Evolutionary conservation across 2,329 filamentous ascomycete species (phyloP).

Genomic region (Aspergillus sp.): DNA sequence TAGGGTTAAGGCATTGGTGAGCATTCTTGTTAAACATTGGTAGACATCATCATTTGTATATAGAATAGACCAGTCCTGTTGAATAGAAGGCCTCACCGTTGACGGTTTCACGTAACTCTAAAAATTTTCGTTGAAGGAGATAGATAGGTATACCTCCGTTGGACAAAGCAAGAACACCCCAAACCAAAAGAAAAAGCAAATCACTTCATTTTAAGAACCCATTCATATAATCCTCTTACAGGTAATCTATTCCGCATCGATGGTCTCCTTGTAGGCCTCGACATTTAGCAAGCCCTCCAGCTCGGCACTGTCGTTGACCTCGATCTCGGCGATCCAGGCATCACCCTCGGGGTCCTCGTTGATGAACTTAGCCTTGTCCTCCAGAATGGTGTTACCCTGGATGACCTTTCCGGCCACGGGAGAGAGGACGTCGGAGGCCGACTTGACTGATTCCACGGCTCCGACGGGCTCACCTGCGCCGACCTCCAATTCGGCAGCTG

Average conservation of each 20-base stretch:
- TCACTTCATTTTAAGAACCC: background rate
- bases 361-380: constrained; percentile 80
- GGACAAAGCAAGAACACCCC: constrained; percentile 1
- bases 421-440: constrained; percentile 92
- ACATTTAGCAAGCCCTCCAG: constrained; percentile 72
- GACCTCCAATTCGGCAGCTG: constrained; percentile 64
- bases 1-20: background rate
- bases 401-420: constrained; percentile 75
- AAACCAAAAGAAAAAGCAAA: constrained; percentile 3
- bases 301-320: constrained; percentile 66
- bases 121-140: constrained; percentile 18
- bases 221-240: constrained; percentile 1
- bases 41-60: background rate
- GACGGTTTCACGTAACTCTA: constrained; percentile 12
- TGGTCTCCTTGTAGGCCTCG: constrained; percentile 67
- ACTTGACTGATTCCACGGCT: constrained; percentile 97
- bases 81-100: constrained; percentile 13
- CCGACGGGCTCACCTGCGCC: constrained; percentile 78
- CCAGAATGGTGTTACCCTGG: constrained; percentile 67
- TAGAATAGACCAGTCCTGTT: constrained; percentile 12
- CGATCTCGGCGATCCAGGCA: constrained; percentile 89
- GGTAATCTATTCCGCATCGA: constrained; percentile 52
- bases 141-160: too few relatives aligned
- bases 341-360: constrained; percentile 87
- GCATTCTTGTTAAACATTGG: background rate